phyloP scores from a whole-genome alignment of 148 eudicot species.

The Camellia sinensis region DNA sequence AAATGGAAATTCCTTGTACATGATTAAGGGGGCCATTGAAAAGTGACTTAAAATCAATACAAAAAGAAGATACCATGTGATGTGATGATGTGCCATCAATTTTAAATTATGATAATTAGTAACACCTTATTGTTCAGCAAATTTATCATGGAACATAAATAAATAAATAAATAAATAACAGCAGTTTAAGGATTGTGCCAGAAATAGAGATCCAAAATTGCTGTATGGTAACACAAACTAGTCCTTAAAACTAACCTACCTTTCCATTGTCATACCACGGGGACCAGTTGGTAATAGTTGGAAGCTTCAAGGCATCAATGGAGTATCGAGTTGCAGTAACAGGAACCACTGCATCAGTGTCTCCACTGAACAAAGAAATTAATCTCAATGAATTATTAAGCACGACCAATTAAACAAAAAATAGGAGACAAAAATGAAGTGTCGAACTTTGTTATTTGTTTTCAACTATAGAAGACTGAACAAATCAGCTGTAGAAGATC shows the following conservation, averaged over 20 bases:
- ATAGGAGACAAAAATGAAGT: no score
- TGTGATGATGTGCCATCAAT: neutral
- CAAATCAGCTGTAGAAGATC: no score
- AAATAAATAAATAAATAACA: neutral
- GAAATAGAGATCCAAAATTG: neutral
- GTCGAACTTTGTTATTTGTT: no score
- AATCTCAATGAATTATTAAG: neutral
- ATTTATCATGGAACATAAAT: no score
- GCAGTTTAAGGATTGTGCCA: no score
- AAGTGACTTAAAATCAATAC: neutral
- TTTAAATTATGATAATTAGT: no score
- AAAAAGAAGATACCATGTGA: neutral
- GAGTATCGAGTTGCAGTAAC: constrained; percentile 89
- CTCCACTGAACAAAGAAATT: constrained; percentile 17
- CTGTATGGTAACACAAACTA: neutral
- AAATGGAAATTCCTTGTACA: neutral
- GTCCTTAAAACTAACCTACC: constrained; percentile 62
- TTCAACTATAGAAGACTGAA: no score
- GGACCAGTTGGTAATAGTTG: constrained; percentile 67
- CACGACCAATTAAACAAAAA: neutral
- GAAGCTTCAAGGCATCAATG: constrained; percentile 82
- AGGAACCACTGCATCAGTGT: constrained; percentile 72
- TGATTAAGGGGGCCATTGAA: neutral
- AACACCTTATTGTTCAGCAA: no score
- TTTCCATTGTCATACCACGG: constrained; percentile 84